These are phyloP conservation scores for Xylariales sp. DNA, from an alignment of 2,329 filamentous ascomycete species.

Conservation along the genomic window DNA sequence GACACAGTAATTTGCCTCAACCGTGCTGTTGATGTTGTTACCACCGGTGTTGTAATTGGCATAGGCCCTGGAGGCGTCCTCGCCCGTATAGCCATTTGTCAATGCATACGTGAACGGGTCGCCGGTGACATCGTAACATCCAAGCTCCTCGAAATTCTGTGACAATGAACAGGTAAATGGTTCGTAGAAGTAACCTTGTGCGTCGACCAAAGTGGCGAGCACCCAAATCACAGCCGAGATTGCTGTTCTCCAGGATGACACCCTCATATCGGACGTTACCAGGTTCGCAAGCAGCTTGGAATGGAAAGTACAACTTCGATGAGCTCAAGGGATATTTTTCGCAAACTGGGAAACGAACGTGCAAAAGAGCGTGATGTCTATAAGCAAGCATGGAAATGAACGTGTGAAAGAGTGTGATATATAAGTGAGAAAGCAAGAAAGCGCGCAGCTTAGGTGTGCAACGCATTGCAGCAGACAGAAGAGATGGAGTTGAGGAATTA, in stretches of 20 bases:
- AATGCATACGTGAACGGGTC: slow-evolving; percentile 3
- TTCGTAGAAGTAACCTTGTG: not conserved
- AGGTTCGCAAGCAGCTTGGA: too few relatives aligned
- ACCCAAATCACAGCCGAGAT: not conserved
- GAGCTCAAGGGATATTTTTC: too few relatives aligned
- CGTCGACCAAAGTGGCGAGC: not conserved
- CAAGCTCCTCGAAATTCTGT: slow-evolving; percentile 2
- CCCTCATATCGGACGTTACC: too few relatives aligned
- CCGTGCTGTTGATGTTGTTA: slow-evolving; percentile 1
- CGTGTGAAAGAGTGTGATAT: too few relatives aligned
- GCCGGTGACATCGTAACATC: not conserved
- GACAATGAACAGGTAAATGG: not conserved
- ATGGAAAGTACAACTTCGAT: too few relatives aligned
- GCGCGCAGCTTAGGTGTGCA: too few relatives aligned
- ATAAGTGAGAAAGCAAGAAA: too few relatives aligned
- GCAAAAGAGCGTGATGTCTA: too few relatives aligned
- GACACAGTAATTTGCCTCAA: not conserved
- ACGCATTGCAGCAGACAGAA: too few relatives aligned
- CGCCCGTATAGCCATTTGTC: not conserved
- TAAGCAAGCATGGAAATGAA: too few relatives aligned
- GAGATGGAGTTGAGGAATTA: too few relatives aligned
- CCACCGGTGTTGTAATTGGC: not conserved
- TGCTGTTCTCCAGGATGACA: not conserved
- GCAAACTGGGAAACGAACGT: too few relatives aligned
- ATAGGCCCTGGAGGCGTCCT: not conserved